phyloP scores from a whole-genome alignment of 352 stramenopile genomes.

The Blastocystis sp. region DNA sequence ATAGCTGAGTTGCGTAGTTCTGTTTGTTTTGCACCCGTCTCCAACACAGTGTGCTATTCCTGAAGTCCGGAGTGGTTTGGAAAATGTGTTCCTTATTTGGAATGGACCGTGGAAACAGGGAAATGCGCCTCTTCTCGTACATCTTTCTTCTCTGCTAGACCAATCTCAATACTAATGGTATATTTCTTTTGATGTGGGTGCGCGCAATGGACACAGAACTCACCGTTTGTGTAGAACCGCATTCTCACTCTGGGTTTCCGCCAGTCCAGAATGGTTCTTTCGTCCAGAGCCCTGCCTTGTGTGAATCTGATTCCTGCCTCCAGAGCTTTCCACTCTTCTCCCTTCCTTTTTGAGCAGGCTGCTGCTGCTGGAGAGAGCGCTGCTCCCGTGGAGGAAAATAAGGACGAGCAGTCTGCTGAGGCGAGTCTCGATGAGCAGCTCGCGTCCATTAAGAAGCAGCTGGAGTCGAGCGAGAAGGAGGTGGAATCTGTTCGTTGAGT shows the following conservation, averaged over 20 bases:
- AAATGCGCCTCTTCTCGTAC: slow-evolving; percentile 4
- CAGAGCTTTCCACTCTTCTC: slow-evolving; percentile 32
- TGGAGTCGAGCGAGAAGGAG: slow-evolving; percentile 29
- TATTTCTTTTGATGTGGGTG: not conserved
- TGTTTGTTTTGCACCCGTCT: not conserved
- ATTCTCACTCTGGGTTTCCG: slow-evolving; percentile 28
- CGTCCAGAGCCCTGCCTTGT: not conserved
- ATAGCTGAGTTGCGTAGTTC: not conserved
- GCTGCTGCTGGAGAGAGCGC: slow-evolving; percentile 4
- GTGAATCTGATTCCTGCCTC: not conserved
- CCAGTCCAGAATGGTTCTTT: not conserved
- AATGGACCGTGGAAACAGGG: slow-evolving; percentile 1
- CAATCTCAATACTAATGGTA: slow-evolving; percentile 1
- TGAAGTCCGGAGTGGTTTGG: not conserved
- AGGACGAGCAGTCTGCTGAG: slow-evolving; percentile 23
- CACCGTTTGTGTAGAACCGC: slow-evolving; percentile 37
- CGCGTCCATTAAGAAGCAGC: slow-evolving; percentile 46
- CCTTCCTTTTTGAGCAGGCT: slow-evolving; percentile 26
- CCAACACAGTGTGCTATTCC: not conserved
- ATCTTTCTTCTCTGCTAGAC: not conserved
- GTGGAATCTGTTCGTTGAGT: not conserved
- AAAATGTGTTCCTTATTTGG: not conserved
- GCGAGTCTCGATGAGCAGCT: slow-evolving; percentile 34
- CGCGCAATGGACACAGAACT: not conserved
- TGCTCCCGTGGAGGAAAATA: not conserved